A percentile compares a stretch with the other conserved stretches of the same genome.
Evolutionary conservation across 148 eudicot species (phyloP).

Genomic region (Cornus suecica): DNA sequence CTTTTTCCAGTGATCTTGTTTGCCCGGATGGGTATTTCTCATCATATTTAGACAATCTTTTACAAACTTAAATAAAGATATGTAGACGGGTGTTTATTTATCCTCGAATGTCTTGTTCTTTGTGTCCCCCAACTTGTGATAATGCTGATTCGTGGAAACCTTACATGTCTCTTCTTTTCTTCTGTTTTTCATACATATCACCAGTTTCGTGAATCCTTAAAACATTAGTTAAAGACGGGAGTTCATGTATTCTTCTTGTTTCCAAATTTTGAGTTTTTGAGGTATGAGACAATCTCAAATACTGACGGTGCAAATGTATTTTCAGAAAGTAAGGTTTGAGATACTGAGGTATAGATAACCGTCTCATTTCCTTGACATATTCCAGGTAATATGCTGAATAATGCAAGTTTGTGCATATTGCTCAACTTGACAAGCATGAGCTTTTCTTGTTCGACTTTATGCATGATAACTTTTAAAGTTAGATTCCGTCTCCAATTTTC

Average conservation of each 20-base stretch:
- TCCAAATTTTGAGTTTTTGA: background rate
- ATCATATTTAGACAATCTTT: background rate
- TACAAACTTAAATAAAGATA: background rate
- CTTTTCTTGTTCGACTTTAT: no score
- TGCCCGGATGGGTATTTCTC: background rate
- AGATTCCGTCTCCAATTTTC: no score
- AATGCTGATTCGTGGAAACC: background rate
- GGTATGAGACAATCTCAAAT: background rate
- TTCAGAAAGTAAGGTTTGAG: background rate
- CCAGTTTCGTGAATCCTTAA: background rate
- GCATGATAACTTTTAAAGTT: no score
- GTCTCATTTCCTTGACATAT: no score
- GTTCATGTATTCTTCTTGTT: background rate
- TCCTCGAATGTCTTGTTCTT: background rate
- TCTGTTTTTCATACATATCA: background rate
- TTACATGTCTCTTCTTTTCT: background rate
- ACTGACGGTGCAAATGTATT: background rate
- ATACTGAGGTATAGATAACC: no score
- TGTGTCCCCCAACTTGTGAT: background rate
- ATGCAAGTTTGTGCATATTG: no score
- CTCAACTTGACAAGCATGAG: no score
- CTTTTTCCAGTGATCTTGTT: background rate
- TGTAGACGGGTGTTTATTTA: background rate
- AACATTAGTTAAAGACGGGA: background rate
- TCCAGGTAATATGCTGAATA: no score